Base-by-base conservation (phyloP, 345 rosid species). In the sweet orange (Citrus sinensis) region DNA sequence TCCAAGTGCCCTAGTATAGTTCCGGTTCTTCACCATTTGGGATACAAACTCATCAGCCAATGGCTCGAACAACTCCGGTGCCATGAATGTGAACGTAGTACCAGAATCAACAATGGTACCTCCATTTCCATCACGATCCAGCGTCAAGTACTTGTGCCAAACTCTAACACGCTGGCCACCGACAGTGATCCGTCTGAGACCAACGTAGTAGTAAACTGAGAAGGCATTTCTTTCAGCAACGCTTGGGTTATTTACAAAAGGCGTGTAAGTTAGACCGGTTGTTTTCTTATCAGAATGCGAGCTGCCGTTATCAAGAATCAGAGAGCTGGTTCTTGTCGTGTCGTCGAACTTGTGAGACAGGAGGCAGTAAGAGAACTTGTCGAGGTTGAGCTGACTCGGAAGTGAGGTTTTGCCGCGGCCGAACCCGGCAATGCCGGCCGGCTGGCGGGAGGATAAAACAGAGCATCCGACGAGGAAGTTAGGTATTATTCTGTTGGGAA, bases 391-490 rank as follows among this genome's bases (percentile, higher is more conserved):
- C 76, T 87, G 89, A 59, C 68, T 32, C 0, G 87, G 87, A 30
- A 86, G 60, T 27, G 87, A 86, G 9, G 86, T 59, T 10, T 61
- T 76, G 37, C 86, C 85, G 0, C 89, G 85, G 24, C 86, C 87
- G 22, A 85, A 85, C 1, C 89, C 87, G 13, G 87, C 86, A 34
- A 85, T 79, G 58, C 89, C 87, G 2, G 83, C 77, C 5, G 86
- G 89, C 69, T 79, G 85, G 42, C 56, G 67, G 56, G 79, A 79
- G 55, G 89, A 85, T 74, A 77, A 9, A 61, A 83, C 30, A n/a
- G 89, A 87, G 82, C 89, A 87, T 3, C 89, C 87, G 25, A 81
- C 87, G 4, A 85, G 56, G 77, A 87, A 87, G 72, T 83, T 67
- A 10, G 81, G 60, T 0, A 69, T 30, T 2, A 35, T 72, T 49